Evolutionary conservation across 805 yeast genomes (phyloP).

Genomic region (Yarrowia sp.): DNA sequence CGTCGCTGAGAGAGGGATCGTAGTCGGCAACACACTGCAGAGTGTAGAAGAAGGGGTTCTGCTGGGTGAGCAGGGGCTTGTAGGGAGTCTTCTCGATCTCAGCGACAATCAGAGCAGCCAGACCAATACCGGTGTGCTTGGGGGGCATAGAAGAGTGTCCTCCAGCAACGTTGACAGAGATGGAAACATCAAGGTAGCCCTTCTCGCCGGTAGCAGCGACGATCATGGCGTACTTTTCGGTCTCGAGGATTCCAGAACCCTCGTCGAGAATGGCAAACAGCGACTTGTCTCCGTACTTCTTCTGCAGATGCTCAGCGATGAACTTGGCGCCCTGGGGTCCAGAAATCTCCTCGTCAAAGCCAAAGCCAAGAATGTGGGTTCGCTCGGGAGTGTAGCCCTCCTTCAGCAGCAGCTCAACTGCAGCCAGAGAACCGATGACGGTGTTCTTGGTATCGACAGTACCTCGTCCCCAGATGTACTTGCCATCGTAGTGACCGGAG

Average conservation of each 20-base stretch:
- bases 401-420: slow-evolving; percentile 62
- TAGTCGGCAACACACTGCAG: slow-evolving; percentile 71
- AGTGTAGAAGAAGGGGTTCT: slow-evolving; percentile 65
- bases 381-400: slow-evolving; percentile 66
- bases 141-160: slow-evolving; percentile 88
- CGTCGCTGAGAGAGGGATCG: slow-evolving; percentile 48
- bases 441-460: slow-evolving; percentile 76
- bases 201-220: slow-evolving; percentile 62
- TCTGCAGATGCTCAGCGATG: slow-evolving; percentile 57
- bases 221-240: slow-evolving; percentile 59
- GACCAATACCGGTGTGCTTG: slow-evolving; percentile 80
- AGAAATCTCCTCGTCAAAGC: slow-evolving; percentile 79
- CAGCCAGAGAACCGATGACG: slow-evolving; percentile 69
- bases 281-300: slow-evolving; percentile 66
- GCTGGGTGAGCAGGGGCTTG: slow-evolving; percentile 55
- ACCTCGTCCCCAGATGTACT: slow-evolving; percentile 77
- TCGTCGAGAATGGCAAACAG: slow-evolving; percentile 76
- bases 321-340: slow-evolving; percentile 68
- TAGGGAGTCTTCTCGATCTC: slow-evolving; percentile 65
- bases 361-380: slow-evolving; percentile 68
- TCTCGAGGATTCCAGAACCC: slow-evolving; percentile 59
- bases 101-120: slow-evolving; percentile 64
- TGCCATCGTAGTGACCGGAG: slow-evolving; percentile 70
- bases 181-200: slow-evolving; percentile 60
- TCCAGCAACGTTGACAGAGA: slow-evolving; percentile 67